Evolutionary conservation across 257 asterid genomes (phyloP), one percentile per base, ranked within the genome.

Genomic region (Ocimum tenuiflorum): DNA sequence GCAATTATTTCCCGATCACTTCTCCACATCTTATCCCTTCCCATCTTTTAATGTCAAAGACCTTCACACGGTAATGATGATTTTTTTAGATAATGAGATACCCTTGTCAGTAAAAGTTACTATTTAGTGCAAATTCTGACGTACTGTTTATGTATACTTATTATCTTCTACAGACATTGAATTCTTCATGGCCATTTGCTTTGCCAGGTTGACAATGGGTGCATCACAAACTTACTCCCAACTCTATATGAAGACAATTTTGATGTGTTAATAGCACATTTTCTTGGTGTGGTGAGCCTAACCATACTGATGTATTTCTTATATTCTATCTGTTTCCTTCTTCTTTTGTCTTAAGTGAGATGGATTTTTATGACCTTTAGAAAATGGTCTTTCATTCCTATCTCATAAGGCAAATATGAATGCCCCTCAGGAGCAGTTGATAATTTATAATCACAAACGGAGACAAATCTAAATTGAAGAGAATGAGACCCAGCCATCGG

Each of bases 11-110:
- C 99, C 99, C 41, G 50, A 82, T 68, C 97, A 89, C 78, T 92
- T 92, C 48, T 66, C 77, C 56, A 69, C 31, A 66, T 85, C 95
- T 60, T 78, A 86, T 77, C 97, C 99, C 1, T 89, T 81, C 70
- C 99, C 99, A 27, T 92, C 99, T 48, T 92, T 91, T 76, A 91
- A 91, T 67, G 98, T 91, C 69, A 91, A 91, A 80, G 98, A 91
- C 79, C 96, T 91, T 67, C 73, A 91, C 61, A 91, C 96, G 79
- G 98, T 91, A 59, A 55, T 50, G 1, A 52, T 5, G 31, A 35
- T 66, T 65, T 63, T 18, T 58, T 47, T 65, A 41, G 27, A 45
- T 27, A 52, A 41, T 47, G 36, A 15, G 62, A 58, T 64, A 33
- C 14, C 23, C n/a, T 17, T 52, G 14, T 51, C 60, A 13, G 19